A percentile compares a stretch with the other conserved stretches of the same genome.
These are phyloP conservation scores for Plantago major DNA, from an alignment of 257 asterid genomes.

Conservation along the genomic window DNA sequence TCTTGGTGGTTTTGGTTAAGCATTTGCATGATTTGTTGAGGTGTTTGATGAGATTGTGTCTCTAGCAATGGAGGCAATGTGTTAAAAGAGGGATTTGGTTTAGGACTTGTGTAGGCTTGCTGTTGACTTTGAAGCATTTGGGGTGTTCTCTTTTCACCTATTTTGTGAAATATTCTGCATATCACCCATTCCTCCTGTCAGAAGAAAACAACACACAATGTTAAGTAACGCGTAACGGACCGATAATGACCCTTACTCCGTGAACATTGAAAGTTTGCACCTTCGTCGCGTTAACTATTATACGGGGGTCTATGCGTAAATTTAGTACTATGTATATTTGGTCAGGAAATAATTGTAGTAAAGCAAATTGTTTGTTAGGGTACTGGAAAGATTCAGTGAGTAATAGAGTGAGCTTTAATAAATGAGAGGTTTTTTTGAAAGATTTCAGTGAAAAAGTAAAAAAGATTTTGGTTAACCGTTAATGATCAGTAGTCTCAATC, in stretches of 20 bases:
- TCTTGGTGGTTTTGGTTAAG: constrained; percentile 24
- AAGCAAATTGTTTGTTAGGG: background rate
- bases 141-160: constrained; percentile 42
- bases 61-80: constrained; percentile 48
- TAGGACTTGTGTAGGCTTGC: too few species aligned
- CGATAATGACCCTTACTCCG: too few species aligned
- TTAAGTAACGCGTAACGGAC: too few species aligned
- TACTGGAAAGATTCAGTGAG: constrained; percentile 3
- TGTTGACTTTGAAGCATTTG: constrained; percentile 22
- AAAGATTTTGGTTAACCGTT: constrained; percentile 16
- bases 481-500: constrained; percentile 22
- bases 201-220: constrained; percentile 1
- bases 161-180: constrained; percentile 63
- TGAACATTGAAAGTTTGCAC: too few species aligned
- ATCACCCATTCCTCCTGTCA: constrained; percentile 84
- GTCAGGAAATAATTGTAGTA: constrained; percentile 3
- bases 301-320: too few species aligned
- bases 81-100: constrained; percentile 14
- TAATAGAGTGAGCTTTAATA: constrained; percentile 14
- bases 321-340: background rate
- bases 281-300: too few species aligned
- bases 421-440: constrained; percentile 11
- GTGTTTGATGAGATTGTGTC: constrained; percentile 28
- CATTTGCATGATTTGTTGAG: constrained; percentile 22
- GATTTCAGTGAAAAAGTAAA: background rate